Conservation (phyloP, 2,329 filamentous ascomycete genomes). For the Mycosphaerella arachidis region DNA sequence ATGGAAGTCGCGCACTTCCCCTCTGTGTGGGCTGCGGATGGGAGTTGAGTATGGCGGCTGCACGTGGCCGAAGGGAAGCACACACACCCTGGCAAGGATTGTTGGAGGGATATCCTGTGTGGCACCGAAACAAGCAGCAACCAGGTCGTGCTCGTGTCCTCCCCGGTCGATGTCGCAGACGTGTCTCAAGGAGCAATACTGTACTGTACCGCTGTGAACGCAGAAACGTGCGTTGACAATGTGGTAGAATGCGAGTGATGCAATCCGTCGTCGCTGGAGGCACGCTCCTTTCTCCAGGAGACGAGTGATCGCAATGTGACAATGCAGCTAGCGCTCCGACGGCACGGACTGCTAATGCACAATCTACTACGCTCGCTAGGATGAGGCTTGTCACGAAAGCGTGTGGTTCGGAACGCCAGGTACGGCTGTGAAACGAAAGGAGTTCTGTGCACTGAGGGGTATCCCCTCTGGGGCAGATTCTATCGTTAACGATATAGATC, state of each 20-base stretch:
- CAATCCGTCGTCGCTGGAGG: background rate
- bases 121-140: background rate
- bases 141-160: background rate
- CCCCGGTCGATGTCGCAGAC: background rate
- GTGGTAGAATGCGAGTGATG: background rate
- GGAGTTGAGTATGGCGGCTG: background rate
- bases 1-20: background rate
- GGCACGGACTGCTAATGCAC: background rate
- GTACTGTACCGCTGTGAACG: background rate
- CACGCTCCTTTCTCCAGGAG: background rate
- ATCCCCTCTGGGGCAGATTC: background rate
- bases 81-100: background rate
- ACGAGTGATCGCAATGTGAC: background rate
- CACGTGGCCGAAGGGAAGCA: conserved; percentile 2
- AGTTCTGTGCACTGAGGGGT: background rate
- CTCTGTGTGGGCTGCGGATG: background rate
- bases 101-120: background rate
- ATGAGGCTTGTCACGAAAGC: background rate
- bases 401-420: background rate
- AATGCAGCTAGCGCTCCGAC: background rate
- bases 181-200: background rate
- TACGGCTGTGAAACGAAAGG: background rate
- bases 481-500: background rate
- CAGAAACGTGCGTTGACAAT: background rate
- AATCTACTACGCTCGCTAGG: background rate